Conservation (phyloP, 2,329 filamentous ascomycete species). For the Chaetomiaceae sp. region DNA sequence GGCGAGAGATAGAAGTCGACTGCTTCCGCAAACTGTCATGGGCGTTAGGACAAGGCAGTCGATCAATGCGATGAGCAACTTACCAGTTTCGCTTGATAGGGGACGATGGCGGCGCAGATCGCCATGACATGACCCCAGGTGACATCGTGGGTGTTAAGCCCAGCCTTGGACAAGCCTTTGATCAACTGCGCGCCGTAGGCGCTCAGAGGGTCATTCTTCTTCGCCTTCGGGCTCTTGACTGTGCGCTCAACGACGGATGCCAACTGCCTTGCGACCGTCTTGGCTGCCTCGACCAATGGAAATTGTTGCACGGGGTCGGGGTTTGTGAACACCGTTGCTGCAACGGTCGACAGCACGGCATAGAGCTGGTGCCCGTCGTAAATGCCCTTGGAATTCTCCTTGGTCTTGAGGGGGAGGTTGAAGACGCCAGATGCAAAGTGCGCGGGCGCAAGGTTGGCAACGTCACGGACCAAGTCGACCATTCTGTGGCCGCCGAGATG, state of each 20-base stretch:
- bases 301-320: conserved; percentile 64
- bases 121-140: conserved; percentile 69
- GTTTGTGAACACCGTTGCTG: conserved; percentile 61
- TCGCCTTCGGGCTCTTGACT: conserved; percentile 54
- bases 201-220: conserved; percentile 52
- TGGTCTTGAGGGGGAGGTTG: conserved; percentile 62
- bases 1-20: conserved; percentile 67
- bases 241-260: conserved; percentile 59
- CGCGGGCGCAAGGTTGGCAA: conserved; percentile 63
- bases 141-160: conserved; percentile 60
- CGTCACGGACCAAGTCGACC: conserved; percentile 66
- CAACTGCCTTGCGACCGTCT: conserved; percentile 54
- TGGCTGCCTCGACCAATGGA: conserved; percentile 55
- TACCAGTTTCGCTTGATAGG: conserved; percentile 65
- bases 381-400: conserved; percentile 54
- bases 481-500: conserved; percentile 57
- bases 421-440: conserved; percentile 61
- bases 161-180: conserved; percentile 59
- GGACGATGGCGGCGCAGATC: conserved; percentile 61
- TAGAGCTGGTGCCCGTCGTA: conserved; percentile 54
- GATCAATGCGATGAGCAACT: conserved; percentile 23
- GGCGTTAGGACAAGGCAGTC: conserved; percentile 6
- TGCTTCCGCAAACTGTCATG: conserved; percentile 61
- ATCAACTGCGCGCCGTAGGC: conserved; percentile 63
- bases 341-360: conserved; percentile 61